Evolutionary conservation across 352 stramenopile genomes (phyloP).

Genomic region (Thalassiosira mediterranea): DNA sequence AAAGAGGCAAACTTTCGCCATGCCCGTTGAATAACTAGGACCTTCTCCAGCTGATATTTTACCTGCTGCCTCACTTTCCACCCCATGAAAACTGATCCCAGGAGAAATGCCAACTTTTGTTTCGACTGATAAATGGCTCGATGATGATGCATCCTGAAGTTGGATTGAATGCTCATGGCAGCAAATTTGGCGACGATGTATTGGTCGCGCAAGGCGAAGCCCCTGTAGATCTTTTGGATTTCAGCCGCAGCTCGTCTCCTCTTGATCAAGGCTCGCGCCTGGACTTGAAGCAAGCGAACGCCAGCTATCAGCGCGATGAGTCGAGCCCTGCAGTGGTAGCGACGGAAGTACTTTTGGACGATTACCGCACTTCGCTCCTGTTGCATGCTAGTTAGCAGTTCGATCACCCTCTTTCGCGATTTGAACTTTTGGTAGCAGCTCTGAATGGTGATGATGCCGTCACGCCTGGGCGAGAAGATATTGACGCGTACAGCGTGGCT

Average conservation of each 20-base stretch:
- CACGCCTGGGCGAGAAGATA: conserved; percentile 1
- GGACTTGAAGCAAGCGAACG: conserved; percentile 8
- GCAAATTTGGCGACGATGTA: conserved; percentile 27
- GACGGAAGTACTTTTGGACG: conserved; percentile 17
- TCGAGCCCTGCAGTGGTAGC: not conserved
- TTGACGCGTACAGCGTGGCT: not conserved
- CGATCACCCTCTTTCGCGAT: not conserved
- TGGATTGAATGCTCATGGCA: conserved; percentile 34
- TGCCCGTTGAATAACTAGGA: conserved; percentile 16
- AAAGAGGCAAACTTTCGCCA: conserved; percentile 12
- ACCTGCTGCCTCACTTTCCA: conserved; percentile 11
- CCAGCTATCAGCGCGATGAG: conserved; percentile 4
- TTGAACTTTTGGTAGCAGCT: conserved; percentile 2
- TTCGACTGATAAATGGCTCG: conserved; percentile 19
- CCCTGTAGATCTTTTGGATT: conserved; percentile 34
- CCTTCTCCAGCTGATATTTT: not conserved
- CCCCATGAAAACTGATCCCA: conserved; percentile 22
- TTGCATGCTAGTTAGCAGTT: not conserved
- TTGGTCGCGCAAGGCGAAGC: not conserved
- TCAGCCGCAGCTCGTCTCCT: conserved; percentile 8
- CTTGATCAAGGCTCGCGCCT: conserved; percentile 1
- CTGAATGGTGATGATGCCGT: conserved; percentile 18
- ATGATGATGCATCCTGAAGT: conserved; percentile 26
- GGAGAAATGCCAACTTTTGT: conserved; percentile 10
- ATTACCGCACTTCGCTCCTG: conserved; percentile 4